Conservation (phyloP, 1,139 yeast species). For the Eremothecium sinecaudum region DNA sequence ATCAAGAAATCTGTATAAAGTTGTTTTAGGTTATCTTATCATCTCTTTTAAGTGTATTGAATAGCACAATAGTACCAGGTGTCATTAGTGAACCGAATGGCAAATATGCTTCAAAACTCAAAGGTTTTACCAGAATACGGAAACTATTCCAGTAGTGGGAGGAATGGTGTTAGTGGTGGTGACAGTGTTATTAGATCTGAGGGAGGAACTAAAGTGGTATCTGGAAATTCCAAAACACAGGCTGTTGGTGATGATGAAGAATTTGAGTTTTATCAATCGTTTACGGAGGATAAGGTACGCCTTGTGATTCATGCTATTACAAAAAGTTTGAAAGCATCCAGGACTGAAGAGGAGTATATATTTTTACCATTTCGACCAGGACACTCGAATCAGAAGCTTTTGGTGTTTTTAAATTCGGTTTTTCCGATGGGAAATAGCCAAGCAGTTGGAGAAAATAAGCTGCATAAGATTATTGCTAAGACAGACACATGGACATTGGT, state of each 20-base stretch:
- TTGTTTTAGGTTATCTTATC: too few species aligned
- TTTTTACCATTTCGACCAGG: slow-evolving; percentile 63
- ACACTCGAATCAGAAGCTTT: slow-evolving; percentile 47
- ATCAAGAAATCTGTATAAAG: too few species aligned
- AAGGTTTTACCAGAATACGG: too few species aligned
- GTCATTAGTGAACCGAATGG: too few species aligned
- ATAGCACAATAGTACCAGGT: too few species aligned
- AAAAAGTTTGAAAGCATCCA: slow-evolving; percentile 46
- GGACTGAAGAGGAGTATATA: slow-evolving; percentile 51
- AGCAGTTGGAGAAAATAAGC: slow-evolving; percentile 34
- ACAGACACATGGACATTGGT: slow-evolving; percentile 62
- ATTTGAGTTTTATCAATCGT: slow-evolving; percentile 38
- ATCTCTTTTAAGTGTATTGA: too few species aligned
- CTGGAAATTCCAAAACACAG: too few species aligned
- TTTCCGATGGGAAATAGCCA: slow-evolving; percentile 40
- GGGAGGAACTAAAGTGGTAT: too few species aligned
- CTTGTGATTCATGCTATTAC: slow-evolving; percentile 59
- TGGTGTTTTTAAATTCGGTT: slow-evolving; percentile 42
- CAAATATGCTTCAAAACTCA: too few species aligned
- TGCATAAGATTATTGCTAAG: slow-evolving; percentile 34
- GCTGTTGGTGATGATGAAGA: slow-evolving; percentile 24
- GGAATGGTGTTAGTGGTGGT: too few species aligned
- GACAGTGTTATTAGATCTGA: too few species aligned
- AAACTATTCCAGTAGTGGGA: too few species aligned
- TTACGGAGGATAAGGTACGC: slow-evolving; percentile 55